These are phyloP conservation scores for Pseudocercospora eumusae DNA, from an alignment of 2,329 filamentous ascomycete genomes.

Conservation along the genomic window DNA sequence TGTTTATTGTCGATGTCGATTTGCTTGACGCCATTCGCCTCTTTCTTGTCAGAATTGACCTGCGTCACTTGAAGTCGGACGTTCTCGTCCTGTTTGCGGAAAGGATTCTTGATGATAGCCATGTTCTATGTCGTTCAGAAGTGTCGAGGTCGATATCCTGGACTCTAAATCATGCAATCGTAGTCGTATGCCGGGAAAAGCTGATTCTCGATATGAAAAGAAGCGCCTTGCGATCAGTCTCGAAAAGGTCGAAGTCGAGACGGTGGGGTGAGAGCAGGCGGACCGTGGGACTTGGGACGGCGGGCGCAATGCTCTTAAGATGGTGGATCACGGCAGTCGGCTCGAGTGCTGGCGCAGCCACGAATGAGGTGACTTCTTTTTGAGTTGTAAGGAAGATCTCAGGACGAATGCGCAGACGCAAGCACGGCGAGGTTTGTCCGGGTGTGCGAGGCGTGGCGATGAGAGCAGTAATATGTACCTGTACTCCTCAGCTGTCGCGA, in stretches of 20 bases:
- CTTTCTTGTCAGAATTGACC: slow-evolving; percentile 18
- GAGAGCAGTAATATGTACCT: neutral
- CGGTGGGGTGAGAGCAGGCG: slow-evolving; percentile 1
- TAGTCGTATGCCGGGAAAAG: neutral
- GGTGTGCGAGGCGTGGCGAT: neutral
- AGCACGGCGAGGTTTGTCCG: slow-evolving; percentile 7
- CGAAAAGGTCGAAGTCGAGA: slow-evolving; percentile 9
- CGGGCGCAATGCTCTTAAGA: slow-evolving; percentile 11
- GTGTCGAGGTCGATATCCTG: neutral
- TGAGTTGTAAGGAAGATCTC: neutral
- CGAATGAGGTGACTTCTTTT: neutral
- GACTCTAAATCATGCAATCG: slow-evolving; percentile 7
- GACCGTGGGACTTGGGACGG: slow-evolving; percentile 1
- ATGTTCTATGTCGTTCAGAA: slow-evolving; percentile 25
- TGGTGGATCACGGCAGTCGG: slow-evolving; percentile 8
- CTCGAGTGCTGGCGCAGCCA: slow-evolving; percentile 3
- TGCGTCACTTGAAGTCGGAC: slow-evolving; percentile 29
- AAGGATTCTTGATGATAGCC: slow-evolving; percentile 45
- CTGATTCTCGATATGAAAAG: slow-evolving; percentile 1
- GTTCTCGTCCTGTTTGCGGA: slow-evolving; percentile 43
- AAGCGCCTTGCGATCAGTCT: neutral
- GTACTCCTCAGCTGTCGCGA: neutral
- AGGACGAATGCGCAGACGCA: neutral
- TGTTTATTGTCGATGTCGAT: slow-evolving; percentile 46
- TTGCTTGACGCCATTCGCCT: slow-evolving; percentile 36